Evolutionary conservation across 2,329 filamentous ascomycete genomes (phyloP).

Genomic region (Sporothrix globosa): DNA sequence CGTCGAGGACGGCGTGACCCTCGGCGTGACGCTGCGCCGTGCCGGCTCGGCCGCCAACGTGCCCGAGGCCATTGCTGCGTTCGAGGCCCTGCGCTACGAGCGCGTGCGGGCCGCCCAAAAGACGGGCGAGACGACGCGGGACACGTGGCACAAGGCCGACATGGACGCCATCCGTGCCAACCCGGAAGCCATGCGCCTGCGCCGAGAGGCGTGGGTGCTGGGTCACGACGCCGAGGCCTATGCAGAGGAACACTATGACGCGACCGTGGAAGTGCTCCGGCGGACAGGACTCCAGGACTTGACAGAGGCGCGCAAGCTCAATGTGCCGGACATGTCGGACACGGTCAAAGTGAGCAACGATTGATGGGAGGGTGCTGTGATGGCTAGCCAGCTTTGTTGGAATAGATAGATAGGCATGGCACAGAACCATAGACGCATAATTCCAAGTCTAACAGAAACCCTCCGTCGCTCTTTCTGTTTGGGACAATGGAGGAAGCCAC

Average conservation of each 20-base stretch:
- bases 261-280: slow-evolving; percentile 33
- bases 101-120: slow-evolving; percentile 42
- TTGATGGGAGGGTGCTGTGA: neutral
- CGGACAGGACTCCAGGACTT: slow-evolving; percentile 31
- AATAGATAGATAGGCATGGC: neutral
- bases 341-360: slow-evolving; percentile 20
- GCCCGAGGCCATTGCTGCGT: slow-evolving; percentile 40
- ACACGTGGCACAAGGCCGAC: slow-evolving; percentile 43
- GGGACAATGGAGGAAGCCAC: neutral
- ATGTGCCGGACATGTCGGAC: slow-evolving; percentile 29
- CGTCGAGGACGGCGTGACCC: slow-evolving; percentile 54
- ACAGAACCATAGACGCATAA: neutral
- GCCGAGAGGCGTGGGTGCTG: slow-evolving; percentile 42
- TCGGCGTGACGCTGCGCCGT: slow-evolving; percentile 44
- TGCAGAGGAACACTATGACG: slow-evolving; percentile 40
- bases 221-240: slow-evolving; percentile 42
- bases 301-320: slow-evolving; percentile 31
- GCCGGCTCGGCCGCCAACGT: slow-evolving; percentile 32
- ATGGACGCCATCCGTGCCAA: slow-evolving; percentile 40
- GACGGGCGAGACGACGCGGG: slow-evolving; percentile 42
- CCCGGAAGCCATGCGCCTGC: slow-evolving; percentile 41
- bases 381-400: neutral
- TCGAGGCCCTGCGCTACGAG: slow-evolving; percentile 42
- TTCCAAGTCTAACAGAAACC: neutral
- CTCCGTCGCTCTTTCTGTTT: neutral